phyloP scores from a whole-genome alignment of 1,139 yeast genomes.

The Chernovozyma aurita region DNA sequence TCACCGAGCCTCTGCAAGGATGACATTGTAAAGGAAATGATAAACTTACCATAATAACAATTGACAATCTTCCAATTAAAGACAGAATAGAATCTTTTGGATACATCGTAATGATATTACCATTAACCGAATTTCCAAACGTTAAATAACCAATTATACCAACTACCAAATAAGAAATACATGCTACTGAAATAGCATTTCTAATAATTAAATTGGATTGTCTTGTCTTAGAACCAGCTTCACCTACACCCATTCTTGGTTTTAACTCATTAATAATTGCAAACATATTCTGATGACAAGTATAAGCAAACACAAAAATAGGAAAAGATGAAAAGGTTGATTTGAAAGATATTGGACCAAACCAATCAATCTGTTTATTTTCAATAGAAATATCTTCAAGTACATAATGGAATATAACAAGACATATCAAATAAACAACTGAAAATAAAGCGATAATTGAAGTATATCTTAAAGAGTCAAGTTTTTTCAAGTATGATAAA shows the following conservation, averaged over 20 bases:
- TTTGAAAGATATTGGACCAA: conserved; percentile 37
- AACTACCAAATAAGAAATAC: conserved; percentile 63
- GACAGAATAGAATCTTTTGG: conserved; percentile 54
- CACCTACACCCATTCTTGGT: conserved; percentile 28
- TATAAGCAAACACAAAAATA: conserved; percentile 89
- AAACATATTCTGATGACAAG: conserved; percentile 93
- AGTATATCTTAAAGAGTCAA: conserved; percentile 84
- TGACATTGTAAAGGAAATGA: conserved; percentile 76
- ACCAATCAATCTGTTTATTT: conserved; percentile 20
- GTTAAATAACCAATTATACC: conserved; percentile 84
- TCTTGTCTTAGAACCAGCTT: conserved; percentile 44
- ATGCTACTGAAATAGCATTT: conserved; percentile 53
- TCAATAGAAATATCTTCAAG: conserved; percentile 27
- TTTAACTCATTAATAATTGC: conserved; percentile 74
- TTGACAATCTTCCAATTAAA: conserved; percentile 66
- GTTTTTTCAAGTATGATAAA: conserved; percentile 62
- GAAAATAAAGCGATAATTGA: conserved; percentile 80
- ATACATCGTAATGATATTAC: conserved; percentile 68
- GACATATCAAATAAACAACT: conserved; percentile 70
- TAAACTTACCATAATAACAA: conserved; percentile 62
- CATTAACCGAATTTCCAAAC: conserved; percentile 70
- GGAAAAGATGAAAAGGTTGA: conserved; percentile 58
- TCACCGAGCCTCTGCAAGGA: conserved; percentile 70
- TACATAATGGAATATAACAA: conserved; percentile 65
- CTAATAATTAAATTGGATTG: conserved; percentile 53